These are phyloP conservation scores for Daldinia childiae DNA, from an alignment of 495 filamentous ascomycete species.

Conservation along the genomic window DNA sequence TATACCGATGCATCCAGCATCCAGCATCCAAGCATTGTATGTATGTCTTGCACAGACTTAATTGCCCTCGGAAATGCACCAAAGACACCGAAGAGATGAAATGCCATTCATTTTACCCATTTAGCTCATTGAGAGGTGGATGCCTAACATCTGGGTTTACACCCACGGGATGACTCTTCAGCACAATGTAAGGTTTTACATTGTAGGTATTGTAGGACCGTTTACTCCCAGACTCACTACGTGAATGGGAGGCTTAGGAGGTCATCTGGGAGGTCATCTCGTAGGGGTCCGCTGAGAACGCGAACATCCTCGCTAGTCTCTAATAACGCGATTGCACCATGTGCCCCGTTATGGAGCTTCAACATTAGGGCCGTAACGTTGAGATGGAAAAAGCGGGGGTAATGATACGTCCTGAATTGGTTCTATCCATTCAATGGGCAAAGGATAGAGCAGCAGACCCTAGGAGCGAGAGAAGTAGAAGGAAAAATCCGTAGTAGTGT, in stretches of 20 bases:
- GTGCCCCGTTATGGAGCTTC: conserved; percentile 38
- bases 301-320: conserved; percentile 28
- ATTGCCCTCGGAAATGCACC: conserved; percentile 15
- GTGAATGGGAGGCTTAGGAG: background rate
- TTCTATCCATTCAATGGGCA: conserved; percentile 20
- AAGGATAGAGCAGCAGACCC: conserved; percentile 15
- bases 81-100: background rate
- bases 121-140: background rate
- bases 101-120: conserved; percentile 6
- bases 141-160: background rate
- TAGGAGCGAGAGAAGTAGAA: conserved; percentile 8
- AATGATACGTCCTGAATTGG: conserved; percentile 37
- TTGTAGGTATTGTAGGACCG: background rate
- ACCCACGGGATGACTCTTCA: conserved; percentile 4
- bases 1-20: conserved; percentile 30
- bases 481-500: conserved; percentile 23
- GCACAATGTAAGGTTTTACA: background rate
- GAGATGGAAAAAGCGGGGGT: conserved; percentile 35
- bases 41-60: conserved; percentile 33
- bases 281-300: conserved; percentile 14
- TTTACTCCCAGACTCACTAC: background rate
- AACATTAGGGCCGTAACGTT: conserved; percentile 42
- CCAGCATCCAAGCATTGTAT: background rate
- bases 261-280: conserved; percentile 8
- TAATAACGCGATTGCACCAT: conserved; percentile 39